Evolutionary conservation across 2,329 filamentous ascomycete species (phyloP).

Genomic region (Alternaria arborescens): DNA sequence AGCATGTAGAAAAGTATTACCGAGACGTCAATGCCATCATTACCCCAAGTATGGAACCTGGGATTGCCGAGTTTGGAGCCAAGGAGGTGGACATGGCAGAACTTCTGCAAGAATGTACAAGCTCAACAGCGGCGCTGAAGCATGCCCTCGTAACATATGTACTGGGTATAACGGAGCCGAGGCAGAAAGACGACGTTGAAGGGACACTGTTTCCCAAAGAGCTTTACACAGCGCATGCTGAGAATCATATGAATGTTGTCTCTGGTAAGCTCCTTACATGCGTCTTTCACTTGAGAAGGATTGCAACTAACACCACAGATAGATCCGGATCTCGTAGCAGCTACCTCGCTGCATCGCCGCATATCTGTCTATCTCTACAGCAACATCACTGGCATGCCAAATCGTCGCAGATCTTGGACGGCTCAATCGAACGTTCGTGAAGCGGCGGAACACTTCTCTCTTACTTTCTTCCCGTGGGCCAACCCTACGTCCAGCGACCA

Average conservation of each 20-base stretch:
- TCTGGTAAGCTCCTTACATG: constrained; percentile 6
- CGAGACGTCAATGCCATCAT: constrained; percentile 47
- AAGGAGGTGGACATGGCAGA: constrained; percentile 34
- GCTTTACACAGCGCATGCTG: constrained; percentile 19
- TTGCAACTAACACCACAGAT: neutral
- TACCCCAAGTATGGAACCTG: constrained; percentile 44
- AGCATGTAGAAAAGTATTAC: constrained; percentile 45
- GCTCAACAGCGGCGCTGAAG: constrained; percentile 40
- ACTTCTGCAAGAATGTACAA: constrained; percentile 34
- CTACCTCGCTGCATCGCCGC: constrained; percentile 39
- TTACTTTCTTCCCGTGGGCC: constrained; percentile 49
- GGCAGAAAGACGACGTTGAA: constrained; percentile 15
- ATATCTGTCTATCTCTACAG: constrained; percentile 40
- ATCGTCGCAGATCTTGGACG: constrained; percentile 9
- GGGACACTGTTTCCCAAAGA: constrained; percentile 37
- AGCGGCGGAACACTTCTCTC: constrained; percentile 46
- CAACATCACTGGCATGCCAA: constrained; percentile 7
- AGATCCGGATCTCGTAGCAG: constrained; percentile 21
- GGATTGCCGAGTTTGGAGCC: constrained; percentile 38
- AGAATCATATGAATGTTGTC: neutral
- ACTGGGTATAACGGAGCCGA: constrained; percentile 31
- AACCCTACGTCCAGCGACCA: constrained; percentile 38
- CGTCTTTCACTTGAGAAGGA: neutral
- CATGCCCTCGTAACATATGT: constrained; percentile 42
- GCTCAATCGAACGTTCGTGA: constrained; percentile 36